Percentiles rank a stretch among this genome's conserved stretches.
Evolutionary conservation across 139 green algal genomes (phyloP).

Genomic region (Chlorella sp.): DNA sequence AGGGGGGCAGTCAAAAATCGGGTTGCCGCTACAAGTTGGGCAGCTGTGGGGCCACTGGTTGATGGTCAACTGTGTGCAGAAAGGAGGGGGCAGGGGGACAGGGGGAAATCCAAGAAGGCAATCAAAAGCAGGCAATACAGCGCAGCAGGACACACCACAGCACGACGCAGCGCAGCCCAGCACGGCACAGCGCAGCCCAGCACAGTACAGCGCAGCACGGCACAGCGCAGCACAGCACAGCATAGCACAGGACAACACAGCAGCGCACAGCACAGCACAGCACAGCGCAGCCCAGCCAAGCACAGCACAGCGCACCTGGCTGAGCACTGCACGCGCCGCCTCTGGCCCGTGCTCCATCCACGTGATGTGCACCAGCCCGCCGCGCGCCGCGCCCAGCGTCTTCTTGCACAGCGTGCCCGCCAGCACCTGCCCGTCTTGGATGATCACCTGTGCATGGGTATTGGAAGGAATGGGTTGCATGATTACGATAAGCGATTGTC

Average conservation of each 20-base stretch:
- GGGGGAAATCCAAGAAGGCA: too few relatives aligned
- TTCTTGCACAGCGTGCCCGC: slow-evolving; percentile 97
- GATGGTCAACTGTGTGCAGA: too few relatives aligned
- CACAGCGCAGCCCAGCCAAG: not conserved
- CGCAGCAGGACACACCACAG: too few relatives aligned
- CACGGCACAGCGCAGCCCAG: too few relatives aligned
- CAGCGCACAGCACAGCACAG: not conserved
- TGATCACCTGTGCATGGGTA: slow-evolving; percentile 80
- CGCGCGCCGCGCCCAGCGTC: slow-evolving; percentile 83
- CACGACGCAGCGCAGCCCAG: too few relatives aligned
- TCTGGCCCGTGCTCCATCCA: slow-evolving; percentile 95
- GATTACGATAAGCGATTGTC: too few relatives aligned
- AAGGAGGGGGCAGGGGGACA: too few relatives aligned
- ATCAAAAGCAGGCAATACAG: too few relatives aligned
- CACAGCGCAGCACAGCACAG: not conserved
- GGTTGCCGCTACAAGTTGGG: too few relatives aligned
- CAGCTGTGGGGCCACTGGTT: too few relatives aligned
- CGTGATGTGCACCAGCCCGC: slow-evolving; percentile 93
- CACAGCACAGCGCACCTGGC: slow-evolving; percentile 43
- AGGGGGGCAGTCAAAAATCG: not conserved
- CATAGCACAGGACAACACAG: not conserved
- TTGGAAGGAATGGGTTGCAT: too few relatives aligned
- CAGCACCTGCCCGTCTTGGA: slow-evolving; percentile 88
- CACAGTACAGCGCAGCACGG: too few relatives aligned
- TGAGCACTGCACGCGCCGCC: slow-evolving; percentile 79